Base-by-base conservation (phyloP, 176 grass and related monocot genomes). In the Hsuehochloa calcarea region DNA sequence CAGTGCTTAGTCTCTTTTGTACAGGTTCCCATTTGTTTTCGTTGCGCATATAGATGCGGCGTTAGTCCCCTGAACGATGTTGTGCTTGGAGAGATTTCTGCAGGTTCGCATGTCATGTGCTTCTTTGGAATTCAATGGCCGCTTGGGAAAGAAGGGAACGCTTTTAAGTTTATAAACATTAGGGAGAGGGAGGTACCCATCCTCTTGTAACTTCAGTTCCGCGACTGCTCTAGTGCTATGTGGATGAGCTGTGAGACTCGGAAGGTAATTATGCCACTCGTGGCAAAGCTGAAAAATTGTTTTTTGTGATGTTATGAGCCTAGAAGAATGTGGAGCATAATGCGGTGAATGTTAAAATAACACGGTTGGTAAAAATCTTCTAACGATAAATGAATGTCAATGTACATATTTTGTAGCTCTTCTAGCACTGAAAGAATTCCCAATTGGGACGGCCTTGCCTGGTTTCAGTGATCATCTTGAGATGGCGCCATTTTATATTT, bases 21-120 rank as follows among this genome's bases (percentile, higher is more conserved):
- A 86, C 84, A 86, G 66, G 19, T 79, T 63, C 27, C 3, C 41
- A 72, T 51, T 86, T 62, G 27, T 79, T 86, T 71, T 17, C 19
- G 19, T 55, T 55, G 19, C 19, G 52, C 52, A 55, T 6, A 22
- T 55, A 55, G 52, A 20, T 55, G 52, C 6, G 17, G 52, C 52
- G 20, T 55, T 3, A 22, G 52, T 55, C 52, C 19, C 19, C 8
- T 55, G 52, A 55, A 55, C 8, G 19, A 22, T 55, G 52, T 9
- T 55, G 52, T 55, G 3, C 22, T 22, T 55, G 19, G 6, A 22
- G 19, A 55, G 19, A 55, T 55, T 22, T 55, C 52, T 55, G 52
- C 52, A 55, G 52, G 52, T 55, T 55, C 17, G 52, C 52, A 55
- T 22, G 52, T 8, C 6, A 1, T 55, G 19, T 20, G 52, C 52